phyloP scores from a whole-genome alignment of 768 basidiomycete species.

The Cubamyces sp. region DNA sequence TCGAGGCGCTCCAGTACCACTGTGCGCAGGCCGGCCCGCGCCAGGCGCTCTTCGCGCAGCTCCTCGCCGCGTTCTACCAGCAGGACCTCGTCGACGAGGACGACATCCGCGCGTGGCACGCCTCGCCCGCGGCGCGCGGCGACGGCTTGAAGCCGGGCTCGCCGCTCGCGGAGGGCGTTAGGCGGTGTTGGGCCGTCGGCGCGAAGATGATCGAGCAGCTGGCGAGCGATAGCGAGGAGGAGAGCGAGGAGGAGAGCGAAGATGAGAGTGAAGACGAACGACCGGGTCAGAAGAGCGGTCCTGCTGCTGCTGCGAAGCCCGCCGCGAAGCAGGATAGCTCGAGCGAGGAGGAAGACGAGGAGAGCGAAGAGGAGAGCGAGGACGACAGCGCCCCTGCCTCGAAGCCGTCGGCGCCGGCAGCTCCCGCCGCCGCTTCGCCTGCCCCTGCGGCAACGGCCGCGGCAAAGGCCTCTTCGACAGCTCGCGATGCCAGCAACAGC shows the following conservation, averaged over 20 bases:
- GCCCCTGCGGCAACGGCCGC: not conserved
- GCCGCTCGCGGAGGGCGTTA: constrained; percentile 54
- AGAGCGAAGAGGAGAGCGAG: constrained; percentile 23
- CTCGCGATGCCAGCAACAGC: not conserved
- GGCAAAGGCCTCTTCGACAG: not conserved
- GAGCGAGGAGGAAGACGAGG: not conserved
- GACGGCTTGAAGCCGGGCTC: constrained; percentile 45
- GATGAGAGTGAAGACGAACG: constrained; percentile 28
- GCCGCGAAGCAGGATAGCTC: constrained; percentile 34
- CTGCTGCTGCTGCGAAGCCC: constrained; percentile 26
- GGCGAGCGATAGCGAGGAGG: constrained; percentile 64
- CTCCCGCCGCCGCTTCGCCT: not conserved
- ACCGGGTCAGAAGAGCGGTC: constrained; percentile 17
- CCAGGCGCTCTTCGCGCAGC: constrained; percentile 76
- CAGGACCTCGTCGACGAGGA: constrained; percentile 91
- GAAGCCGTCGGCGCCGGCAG: not conserved
- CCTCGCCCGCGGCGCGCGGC: constrained; percentile 55
- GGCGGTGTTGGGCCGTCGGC: constrained; percentile 72
- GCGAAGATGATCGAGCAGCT: constrained; percentile 81
- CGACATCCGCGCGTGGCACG: constrained; percentile 88
- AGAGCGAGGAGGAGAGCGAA: constrained; percentile 35
- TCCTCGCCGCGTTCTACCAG: constrained; percentile 87
- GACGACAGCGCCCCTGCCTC: constrained; percentile 17
- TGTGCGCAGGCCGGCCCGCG: constrained; percentile 63
- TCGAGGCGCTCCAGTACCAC: constrained; percentile 75